These are phyloP conservation scores for Vitis labrusca DNA, from an alignment of 164 flowering plant genomes.

Conservation along the genomic window DNA sequence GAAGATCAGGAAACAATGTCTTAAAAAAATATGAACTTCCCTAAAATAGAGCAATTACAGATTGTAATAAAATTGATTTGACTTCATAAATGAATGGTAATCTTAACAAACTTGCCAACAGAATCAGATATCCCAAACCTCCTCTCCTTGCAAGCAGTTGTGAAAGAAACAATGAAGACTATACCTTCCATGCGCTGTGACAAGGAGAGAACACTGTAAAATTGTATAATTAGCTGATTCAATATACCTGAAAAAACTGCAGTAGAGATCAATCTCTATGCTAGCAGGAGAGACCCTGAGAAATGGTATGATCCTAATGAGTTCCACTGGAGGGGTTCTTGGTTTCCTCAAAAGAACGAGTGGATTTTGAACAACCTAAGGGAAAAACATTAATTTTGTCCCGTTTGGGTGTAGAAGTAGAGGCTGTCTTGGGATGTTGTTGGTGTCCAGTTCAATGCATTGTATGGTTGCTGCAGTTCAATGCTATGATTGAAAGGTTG, in stretches of 20 bases:
- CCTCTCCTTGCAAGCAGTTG: too few relatives aligned
- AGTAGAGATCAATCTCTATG: conserved; percentile 5
- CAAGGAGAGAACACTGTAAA: too few relatives aligned
- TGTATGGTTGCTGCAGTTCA: background rate
- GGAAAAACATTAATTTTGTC: conserved; percentile 1
- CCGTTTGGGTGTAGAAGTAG: conserved; percentile 19
- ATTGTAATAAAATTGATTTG: too few relatives aligned
- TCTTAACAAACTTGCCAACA: too few relatives aligned
- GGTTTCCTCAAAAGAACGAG: background rate
- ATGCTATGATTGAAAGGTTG: conserved; percentile 17
- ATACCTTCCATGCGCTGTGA: too few relatives aligned
- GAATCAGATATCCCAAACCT: too few relatives aligned
- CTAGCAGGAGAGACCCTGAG: conserved; percentile 12
- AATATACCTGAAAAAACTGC: conserved; percentile 10
- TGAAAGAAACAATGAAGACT: too few relatives aligned
- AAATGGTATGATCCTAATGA: conserved; percentile 2
- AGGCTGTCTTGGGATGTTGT: conserved; percentile 4
- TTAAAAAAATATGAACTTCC: too few relatives aligned
- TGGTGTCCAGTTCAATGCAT: background rate
- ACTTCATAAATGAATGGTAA: too few relatives aligned
- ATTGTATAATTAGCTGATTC: background rate
- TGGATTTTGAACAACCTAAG: background rate
- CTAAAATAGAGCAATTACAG: too few relatives aligned
- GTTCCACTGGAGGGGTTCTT: conserved; percentile 7
- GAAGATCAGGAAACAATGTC: too few relatives aligned